Percentiles rank a stretch among this genome's conserved stretches.
Evolutionary conservation across 306 rosid genomes (phyloP).

Genomic region (Medicago ruthenica): DNA sequence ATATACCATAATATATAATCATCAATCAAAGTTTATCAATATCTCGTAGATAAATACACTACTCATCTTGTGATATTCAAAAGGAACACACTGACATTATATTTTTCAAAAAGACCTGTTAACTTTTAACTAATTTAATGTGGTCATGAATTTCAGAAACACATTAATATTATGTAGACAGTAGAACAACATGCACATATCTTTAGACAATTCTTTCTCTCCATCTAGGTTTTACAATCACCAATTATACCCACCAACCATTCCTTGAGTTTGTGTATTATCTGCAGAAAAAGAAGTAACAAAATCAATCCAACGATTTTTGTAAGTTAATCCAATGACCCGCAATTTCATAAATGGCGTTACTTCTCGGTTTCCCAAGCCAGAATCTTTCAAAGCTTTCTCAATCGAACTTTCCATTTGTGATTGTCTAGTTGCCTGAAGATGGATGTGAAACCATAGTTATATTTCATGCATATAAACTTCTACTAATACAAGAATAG

Average conservation of each 20-base stretch:
- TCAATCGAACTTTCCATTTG: slow-evolving; percentile 71
- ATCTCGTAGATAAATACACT: no score
- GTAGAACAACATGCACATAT: no score
- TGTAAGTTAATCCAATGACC: slow-evolving; percentile 73
- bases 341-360: slow-evolving; percentile 78
- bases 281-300: slow-evolving; percentile 61
- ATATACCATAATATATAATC: no score
- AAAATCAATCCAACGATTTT: no score
- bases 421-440: slow-evolving; percentile 75
- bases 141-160: no score
- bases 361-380: slow-evolving; percentile 71
- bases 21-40: no score
- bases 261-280: slow-evolving; percentile 49
- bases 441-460: slow-evolving; percentile 41
- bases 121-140: no score
- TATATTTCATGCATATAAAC: slow-evolving; percentile 9
- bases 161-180: no score
- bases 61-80: no score
- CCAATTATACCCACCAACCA: slow-evolving; percentile 44
- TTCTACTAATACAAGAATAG: no score
- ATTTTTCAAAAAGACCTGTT: no score
- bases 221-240: slow-evolving; percentile 42
- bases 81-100: no score
- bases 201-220: neutral
- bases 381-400: slow-evolving; percentile 81